These are phyloP conservation scores for Dimocarpus longan DNA, from an alignment of 345 rosid genomes.

Conservation along the genomic window DNA sequence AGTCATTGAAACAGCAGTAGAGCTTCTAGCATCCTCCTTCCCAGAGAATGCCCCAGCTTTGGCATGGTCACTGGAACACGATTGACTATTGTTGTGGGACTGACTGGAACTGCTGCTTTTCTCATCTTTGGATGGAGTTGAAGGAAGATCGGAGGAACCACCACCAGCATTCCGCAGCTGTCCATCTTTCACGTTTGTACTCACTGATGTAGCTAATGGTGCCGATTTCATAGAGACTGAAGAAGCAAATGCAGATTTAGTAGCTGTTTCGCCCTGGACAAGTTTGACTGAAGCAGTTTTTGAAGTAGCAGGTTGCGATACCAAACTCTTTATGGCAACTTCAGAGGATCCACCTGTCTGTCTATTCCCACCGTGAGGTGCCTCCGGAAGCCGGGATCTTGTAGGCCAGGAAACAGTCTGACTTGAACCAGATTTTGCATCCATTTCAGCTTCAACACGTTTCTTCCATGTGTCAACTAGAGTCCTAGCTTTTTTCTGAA, in stretches of 20 bases:
- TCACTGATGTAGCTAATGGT: constrained; percentile 46
- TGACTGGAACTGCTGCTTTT: constrained; percentile 85
- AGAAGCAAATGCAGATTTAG: constrained; percentile 54
- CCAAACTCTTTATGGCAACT: constrained; percentile 59
- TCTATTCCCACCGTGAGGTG: constrained; percentile 54
- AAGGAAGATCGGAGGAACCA: constrained; percentile 47
- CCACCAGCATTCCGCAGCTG: constrained; percentile 45
- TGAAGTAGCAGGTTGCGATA: constrained; percentile 56
- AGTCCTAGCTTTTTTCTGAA: constrained; percentile 86
- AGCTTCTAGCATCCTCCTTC: constrained; percentile 71
- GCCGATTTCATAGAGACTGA: constrained; percentile 57
- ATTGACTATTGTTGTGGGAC: constrained; percentile 77
- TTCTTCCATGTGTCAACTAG: constrained; percentile 97
- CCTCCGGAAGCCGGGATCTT: constrained; percentile 65
- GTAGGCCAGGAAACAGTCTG: constrained; percentile 68
- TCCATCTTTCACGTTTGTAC: constrained; percentile 53
- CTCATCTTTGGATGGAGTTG: constrained; percentile 54
- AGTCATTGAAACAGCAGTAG: constrained; percentile 52
- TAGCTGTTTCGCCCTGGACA: constrained; percentile 49
- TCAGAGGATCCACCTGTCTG: constrained; percentile 62
- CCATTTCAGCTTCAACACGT: constrained; percentile 96
- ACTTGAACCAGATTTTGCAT: constrained; percentile 67
- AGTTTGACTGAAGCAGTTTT: constrained; percentile 59
- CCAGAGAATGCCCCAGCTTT: constrained; percentile 53
- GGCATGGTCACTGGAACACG: constrained; percentile 67